Evolutionary conservation across 176 grass and related monocot species (phyloP), one percentile per base, ranked within the genome.

Genomic region (Triticum timopheevii): DNA sequence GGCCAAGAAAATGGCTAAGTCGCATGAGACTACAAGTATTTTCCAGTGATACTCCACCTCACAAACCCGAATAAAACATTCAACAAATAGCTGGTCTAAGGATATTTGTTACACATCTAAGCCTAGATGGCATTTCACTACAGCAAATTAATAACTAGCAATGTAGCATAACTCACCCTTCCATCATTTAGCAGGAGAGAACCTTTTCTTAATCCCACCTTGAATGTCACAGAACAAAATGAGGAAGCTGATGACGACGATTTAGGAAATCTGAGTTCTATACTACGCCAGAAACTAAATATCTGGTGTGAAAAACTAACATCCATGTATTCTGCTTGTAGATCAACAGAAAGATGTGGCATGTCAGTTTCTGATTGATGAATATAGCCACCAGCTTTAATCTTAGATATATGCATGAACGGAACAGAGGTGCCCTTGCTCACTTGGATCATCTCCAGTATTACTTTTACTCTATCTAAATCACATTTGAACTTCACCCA

Each of bases 151-250:
- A 83, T 17, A 70, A 77, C 65, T 50, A 88, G 45, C 25, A 74
- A 38, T 33, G 24, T 76, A 86, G 27, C 33, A 86, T 50, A 80
- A 64, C 90, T 86, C 95, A 98, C 96, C 96, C 93, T 94, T 94
- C 93, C 96, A 95, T 98, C 96, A 86, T 91, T 98, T 83, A 98
- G 78, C 75, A 98, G 80, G 72, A 98, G 24, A 86, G 96, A 95
- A 44, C 96, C 93, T 91, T 95, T 98, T 83, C 86, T 88, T 67
- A 98, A 88, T 64, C 93, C 88, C 13, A 67, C 81, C 84, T 98
- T 92, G 45, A 92, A 78, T 71, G 72, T 20, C 73, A 94, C 13
- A 67, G 78, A 86, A 92, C 76, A 82, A 83, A 65, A 83, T 10
- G 82, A 86, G 67, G 76, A 86, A 80, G 92, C 80, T 80, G 91